Conservation (phyloP, 495 filamentous ascomycete genomes). For the Xylaria palmicola region DNA sequence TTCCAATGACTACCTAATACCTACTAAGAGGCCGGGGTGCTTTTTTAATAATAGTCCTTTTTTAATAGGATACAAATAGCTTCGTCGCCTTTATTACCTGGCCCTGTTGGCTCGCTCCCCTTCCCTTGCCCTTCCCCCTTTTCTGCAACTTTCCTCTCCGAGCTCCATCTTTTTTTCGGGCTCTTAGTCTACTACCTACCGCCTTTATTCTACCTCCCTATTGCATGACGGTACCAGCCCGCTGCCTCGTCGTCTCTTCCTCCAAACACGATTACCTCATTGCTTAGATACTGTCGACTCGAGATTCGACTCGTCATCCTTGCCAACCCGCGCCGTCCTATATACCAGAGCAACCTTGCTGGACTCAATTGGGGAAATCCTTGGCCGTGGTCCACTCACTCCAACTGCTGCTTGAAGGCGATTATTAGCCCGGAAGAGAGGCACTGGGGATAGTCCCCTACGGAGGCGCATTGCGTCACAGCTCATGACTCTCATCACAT, state of each 20-base stretch:
- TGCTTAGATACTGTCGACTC: background rate
- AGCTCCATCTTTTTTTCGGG: background rate
- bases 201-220: background rate
- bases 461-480: background rate
- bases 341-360: background rate
- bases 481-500: slow-evolving; percentile 20
- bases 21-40: slow-evolving; percentile 9
- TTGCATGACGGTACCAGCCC: background rate
- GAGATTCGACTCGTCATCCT: background rate
- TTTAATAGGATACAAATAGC: slow-evolving; percentile 13
- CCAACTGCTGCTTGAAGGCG: background rate
- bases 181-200: too few species aligned
- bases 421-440: background rate
- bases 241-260: background rate
- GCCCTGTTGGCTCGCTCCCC: slow-evolving; percentile 8
- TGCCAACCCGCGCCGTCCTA: background rate
- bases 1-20: slow-evolving; percentile 6
- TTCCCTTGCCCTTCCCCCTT: slow-evolving; percentile 17
- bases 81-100: slow-evolving; percentile 11
- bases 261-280: background rate
- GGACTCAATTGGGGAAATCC: background rate
- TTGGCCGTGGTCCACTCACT: background rate
- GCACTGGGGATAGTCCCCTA: background rate
- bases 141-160: slow-evolving; percentile 9
- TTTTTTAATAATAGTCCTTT: slow-evolving; percentile 8